Conservation (phyloP, 2,329 filamentous ascomycete species). For the Beauveria medogensis region DNA sequence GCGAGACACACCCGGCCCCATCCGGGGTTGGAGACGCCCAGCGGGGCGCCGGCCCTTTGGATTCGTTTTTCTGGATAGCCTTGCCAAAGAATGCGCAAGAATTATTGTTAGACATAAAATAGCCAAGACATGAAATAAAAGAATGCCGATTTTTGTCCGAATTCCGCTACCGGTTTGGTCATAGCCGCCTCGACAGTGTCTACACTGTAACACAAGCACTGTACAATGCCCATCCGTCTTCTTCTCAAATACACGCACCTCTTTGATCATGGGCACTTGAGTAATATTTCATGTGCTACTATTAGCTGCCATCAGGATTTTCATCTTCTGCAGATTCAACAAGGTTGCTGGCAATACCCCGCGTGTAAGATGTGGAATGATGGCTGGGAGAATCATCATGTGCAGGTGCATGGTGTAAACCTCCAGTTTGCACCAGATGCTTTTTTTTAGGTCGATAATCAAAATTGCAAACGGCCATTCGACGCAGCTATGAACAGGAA, state of each 20-base stretch:
- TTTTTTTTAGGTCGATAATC: too few species aligned
- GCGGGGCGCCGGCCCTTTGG: background rate
- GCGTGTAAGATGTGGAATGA: background rate
- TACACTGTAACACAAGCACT: background rate
- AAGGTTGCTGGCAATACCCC: background rate
- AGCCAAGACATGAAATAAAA: background rate
- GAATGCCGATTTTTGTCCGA: slow-evolving; percentile 9
- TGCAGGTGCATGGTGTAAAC: too few species aligned
- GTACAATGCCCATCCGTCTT: background rate
- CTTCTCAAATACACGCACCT: background rate
- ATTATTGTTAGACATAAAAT: too few species aligned
- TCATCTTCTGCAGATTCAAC: background rate
- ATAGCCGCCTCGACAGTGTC: background rate
- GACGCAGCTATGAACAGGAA: too few species aligned
- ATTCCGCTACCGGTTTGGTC: background rate
- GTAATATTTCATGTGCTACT: background rate
- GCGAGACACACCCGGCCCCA: slow-evolving; percentile 1
- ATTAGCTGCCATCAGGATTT: background rate
- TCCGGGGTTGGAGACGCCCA: background rate
- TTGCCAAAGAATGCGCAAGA: background rate
- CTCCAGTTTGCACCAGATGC: too few species aligned
- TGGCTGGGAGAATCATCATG: too few species aligned
- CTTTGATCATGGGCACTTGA: background rate
- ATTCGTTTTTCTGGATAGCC: background rate
- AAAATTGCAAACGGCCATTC: too few species aligned